Evolutionary conservation across 495 filamentous ascomycete species (phyloP), one percentile per base, ranked within the genome.

Genomic region (Hyaloscypha finlandica): DNA sequence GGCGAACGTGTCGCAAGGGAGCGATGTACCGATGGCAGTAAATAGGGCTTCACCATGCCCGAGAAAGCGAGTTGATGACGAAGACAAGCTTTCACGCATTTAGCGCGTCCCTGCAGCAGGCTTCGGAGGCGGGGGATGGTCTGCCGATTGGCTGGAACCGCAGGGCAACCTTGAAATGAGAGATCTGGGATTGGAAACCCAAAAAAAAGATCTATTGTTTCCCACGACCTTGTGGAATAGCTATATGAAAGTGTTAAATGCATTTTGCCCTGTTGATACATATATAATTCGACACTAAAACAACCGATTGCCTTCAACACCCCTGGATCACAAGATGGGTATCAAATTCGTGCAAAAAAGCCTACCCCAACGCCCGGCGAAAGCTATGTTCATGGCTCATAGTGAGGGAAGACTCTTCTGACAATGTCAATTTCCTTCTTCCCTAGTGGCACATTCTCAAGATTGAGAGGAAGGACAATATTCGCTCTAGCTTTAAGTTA

Each of bases 401-500:
- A 69, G n/a, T 71, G 51, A 35, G 71, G 71, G 8, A 76, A 75
- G 12, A 75, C 73, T 19, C 63, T 73, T 2, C 69, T 77, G 42
- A 86, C 77, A 4, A 72, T 65, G 0, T 74, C 70, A 39, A 69
- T 76, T 76, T 86, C 83, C 68, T 85, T 85, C 62, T 76, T 75
- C 45, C 81, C 78, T 22, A 86, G 71, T 6, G 76, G 74, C 33
- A 86, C 75, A 6, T 78, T 67, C 54, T 85, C 82, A 63, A 86
- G 85, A 3, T 81, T 81, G 0, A 65, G 52, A 2, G 83, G 83
- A 20, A 86, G 69, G 11, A 74, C 4, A 42, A 65, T 67, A 79
- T 79, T 12, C 64, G 63, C 32, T 45, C 71, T 73, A 31, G n/a
- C 22, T 35, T 25, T 6, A 25, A 35, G 59, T 63, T 61, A 61